Evolutionary conservation across 768 basidiomycete species (phyloP).

Genomic region (Podaxis mareebaensis): DNA sequence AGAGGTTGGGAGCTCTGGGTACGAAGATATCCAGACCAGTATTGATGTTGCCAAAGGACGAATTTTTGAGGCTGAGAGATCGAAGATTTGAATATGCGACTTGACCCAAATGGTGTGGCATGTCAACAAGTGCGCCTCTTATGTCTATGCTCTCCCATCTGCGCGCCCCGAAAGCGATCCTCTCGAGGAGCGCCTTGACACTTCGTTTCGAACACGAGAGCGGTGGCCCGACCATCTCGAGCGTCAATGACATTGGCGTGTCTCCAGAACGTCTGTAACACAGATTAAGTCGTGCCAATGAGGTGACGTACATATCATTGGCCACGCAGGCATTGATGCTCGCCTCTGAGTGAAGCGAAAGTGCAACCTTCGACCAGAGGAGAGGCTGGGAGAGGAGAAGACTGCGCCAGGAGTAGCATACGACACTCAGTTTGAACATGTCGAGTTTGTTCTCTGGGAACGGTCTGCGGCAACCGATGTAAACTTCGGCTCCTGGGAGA

Average conservation of each 20-base stretch:
- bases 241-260: neutral
- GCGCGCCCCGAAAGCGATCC: neutral
- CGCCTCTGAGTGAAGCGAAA: neutral
- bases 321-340: neutral
- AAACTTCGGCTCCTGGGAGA: neutral
- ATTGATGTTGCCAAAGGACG: neutral
- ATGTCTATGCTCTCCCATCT: neutral
- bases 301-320: neutral
- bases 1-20: neutral
- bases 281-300: neutral
- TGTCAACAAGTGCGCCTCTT: neutral
- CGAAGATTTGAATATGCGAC: neutral
- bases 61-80: neutral
- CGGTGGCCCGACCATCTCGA: neutral
- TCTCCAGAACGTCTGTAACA: neutral
- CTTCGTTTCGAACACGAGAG: neutral
- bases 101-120: neutral
- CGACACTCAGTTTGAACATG: neutral
- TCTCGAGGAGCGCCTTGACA: neutral
- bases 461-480: neutral
- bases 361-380: neutral
- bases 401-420: slow-evolving; percentile 1
- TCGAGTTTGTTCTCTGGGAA: neutral
- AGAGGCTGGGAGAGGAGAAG: slow-evolving; percentile 1
- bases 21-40: neutral